Percentiles rank a stretch among this genome's conserved stretches.
These are phyloP conservation scores for Mayamaea pseudoterrestris DNA, from an alignment of 108 stramenopile genomes.

Conservation along the genomic window DNA sequence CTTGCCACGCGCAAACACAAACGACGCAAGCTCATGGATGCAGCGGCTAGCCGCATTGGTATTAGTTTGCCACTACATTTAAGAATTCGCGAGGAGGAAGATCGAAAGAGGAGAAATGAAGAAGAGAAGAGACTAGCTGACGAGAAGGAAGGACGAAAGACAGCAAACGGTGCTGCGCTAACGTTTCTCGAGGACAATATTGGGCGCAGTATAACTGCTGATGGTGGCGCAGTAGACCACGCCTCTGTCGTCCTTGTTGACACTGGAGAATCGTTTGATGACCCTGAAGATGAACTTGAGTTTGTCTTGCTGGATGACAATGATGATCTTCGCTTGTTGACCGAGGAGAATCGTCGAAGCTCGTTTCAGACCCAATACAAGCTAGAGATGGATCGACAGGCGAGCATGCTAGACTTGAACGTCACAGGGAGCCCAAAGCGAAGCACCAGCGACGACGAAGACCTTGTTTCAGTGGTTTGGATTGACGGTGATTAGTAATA, in stretches of 20 bases:
- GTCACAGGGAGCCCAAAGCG: no score
- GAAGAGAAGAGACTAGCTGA: conserved; percentile 12
- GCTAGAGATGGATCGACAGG: conserved; percentile 51
- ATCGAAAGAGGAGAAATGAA: conserved; percentile 22
- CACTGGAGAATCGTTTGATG: conserved; percentile 28
- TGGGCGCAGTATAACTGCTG: conserved; percentile 25
- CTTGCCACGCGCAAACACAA: conserved; percentile 44
- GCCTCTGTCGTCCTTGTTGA: conserved; percentile 26
- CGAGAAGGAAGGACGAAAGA: conserved; percentile 11
- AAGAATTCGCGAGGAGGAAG: conserved; percentile 23
- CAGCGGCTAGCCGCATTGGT: conserved; percentile 72
- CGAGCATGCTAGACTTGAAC: conserved; percentile 9
- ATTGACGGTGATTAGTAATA: no score
- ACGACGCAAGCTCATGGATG: conserved; percentile 58
- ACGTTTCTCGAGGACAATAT: conserved; percentile 69
- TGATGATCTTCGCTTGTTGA: conserved; percentile 28
- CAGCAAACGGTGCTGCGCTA: conserved; percentile 8
- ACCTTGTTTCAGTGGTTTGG: no score
- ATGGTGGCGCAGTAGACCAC: not conserved
- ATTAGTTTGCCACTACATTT: conserved; percentile 47
- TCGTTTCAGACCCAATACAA: conserved; percentile 72
- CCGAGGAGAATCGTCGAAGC: conserved; percentile 50
- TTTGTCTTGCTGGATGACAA: conserved; percentile 40
- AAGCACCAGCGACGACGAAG: no score
- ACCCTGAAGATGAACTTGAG: conserved; percentile 11